Conservation (phyloP, 2,329 filamentous ascomycete species). For the Pestalotiopsis sp. region DNA sequence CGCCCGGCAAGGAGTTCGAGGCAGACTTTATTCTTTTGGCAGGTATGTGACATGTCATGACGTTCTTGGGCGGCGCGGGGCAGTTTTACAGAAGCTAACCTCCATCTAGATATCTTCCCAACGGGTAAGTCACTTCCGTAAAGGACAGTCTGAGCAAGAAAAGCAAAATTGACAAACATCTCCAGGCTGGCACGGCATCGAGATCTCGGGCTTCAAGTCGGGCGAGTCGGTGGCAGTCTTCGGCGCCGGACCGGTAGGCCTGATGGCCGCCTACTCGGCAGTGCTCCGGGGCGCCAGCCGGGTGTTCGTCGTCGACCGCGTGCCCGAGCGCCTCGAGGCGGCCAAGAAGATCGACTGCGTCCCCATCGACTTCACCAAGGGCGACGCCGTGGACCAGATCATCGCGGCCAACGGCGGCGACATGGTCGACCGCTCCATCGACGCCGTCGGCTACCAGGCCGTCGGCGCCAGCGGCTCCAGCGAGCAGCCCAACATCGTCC, state of each 20-base stretch:
- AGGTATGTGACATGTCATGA: conserved; percentile 22
- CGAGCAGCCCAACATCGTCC: conserved; percentile 51
- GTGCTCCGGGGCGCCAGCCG: conserved; percentile 32
- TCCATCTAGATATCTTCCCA: conserved; percentile 37
- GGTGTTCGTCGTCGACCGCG: conserved; percentile 35
- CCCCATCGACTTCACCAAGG: conserved; percentile 33
- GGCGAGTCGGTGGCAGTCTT: conserved; percentile 31
- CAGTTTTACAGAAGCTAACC: not conserved
- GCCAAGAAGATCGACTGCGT: conserved; percentile 34
- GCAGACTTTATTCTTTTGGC: conserved; percentile 58
- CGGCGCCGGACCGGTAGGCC: conserved; percentile 37
- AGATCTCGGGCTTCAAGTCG: conserved; percentile 55
- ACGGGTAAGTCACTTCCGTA: conserved; percentile 34
- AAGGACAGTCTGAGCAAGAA: not conserved
- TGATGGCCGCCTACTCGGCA: conserved; percentile 35
- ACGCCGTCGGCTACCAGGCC: conserved; percentile 27
- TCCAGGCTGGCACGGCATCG: conserved; percentile 55
- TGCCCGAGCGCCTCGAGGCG: conserved; percentile 26
- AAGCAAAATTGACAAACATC: not conserved
- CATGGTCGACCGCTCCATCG: conserved; percentile 23
- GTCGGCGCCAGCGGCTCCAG: conserved; percentile 1
- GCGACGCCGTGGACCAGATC: conserved; percentile 33
- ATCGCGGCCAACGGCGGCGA: conserved; percentile 23
- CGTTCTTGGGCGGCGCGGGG: not conserved
- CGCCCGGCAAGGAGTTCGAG: conserved; percentile 63